Percentiles rank a stretch among this genome's conserved stretches.
phyloP scores from a whole-genome alignment of 495 filamentous ascomycete species.

The Penicillium arizonense region DNA sequence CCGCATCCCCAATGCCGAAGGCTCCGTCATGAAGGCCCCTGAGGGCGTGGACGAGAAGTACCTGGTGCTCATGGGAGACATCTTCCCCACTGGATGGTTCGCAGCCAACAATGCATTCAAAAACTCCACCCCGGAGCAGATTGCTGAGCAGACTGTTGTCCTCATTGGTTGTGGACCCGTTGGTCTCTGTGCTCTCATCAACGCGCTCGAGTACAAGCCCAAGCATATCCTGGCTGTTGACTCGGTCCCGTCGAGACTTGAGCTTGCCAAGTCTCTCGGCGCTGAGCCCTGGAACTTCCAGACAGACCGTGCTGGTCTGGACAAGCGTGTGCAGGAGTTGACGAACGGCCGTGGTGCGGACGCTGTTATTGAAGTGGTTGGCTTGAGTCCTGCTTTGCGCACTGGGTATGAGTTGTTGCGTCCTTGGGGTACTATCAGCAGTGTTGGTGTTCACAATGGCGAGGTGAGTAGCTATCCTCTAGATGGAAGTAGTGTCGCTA shows the following conservation, averaged over 20 bases:
- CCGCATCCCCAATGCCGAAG: constrained; percentile 80
- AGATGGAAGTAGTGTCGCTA: not conserved
- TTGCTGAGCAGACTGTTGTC: constrained; percentile 70
- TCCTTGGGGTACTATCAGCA: constrained; percentile 83
- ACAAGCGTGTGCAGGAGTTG: constrained; percentile 68
- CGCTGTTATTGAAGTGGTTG: constrained; percentile 89
- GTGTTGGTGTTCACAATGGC: constrained; percentile 89
- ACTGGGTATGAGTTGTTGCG: constrained; percentile 83
- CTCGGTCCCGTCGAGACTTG: constrained; percentile 72
- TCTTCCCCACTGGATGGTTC: constrained; percentile 83
- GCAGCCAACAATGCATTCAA: constrained; percentile 82
- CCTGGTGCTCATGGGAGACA: constrained; percentile 65
- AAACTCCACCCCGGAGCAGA: constrained; percentile 57
- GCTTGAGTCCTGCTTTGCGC: constrained; percentile 75
- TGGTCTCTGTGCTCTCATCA: constrained; percentile 83
- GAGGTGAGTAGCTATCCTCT: constrained; percentile 52
- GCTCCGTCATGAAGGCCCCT: constrained; percentile 76
- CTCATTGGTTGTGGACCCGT: constrained; percentile 89
- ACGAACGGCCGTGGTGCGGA: constrained; percentile 87
- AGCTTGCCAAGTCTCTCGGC: constrained; percentile 72
- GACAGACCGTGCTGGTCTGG: constrained; percentile 64
- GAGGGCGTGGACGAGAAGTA: constrained; percentile 71
- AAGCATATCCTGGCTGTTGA: constrained; percentile 86
- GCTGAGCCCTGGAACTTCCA: constrained; percentile 85
- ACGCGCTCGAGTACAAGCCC: constrained; percentile 76